phyloP scores from a whole-genome alignment of 2,329 filamentous ascomycete genomes.

The Coniochaeta ligniaria region DNA sequence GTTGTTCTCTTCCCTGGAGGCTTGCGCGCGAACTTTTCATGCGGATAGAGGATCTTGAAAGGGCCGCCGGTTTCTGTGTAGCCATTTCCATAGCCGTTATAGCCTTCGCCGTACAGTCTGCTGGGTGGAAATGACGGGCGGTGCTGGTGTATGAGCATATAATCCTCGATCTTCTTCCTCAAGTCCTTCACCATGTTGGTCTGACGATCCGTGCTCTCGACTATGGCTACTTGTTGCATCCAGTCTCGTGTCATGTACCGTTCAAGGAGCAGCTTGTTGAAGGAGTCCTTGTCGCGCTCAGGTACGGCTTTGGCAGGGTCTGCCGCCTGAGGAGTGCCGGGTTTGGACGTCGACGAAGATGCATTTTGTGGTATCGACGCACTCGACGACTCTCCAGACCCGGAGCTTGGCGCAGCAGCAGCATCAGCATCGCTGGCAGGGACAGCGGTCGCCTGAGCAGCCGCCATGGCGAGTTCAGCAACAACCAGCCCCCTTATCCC shows the following conservation, averaged over 20 bases:
- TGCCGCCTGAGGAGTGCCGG: conserved; percentile 8
- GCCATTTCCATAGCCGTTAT: conserved; percentile 83
- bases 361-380: conserved; percentile 3
- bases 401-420: background rate
- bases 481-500: background rate
- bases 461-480: conserved; percentile 1
- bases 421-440: background rate
- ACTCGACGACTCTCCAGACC: background rate
- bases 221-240: conserved; percentile 45
- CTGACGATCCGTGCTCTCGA: conserved; percentile 29
- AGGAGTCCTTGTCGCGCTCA: conserved; percentile 46
- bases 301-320: conserved; percentile 4
- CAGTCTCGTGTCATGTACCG: conserved; percentile 47
- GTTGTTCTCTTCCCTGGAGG: conserved; percentile 67
- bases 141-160: conserved; percentile 53
- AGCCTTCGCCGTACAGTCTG: conserved; percentile 65
- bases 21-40: conserved; percentile 55
- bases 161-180: conserved; percentile 55
- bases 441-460: background rate
- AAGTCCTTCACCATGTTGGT: conserved; percentile 50
- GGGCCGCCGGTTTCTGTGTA: conserved; percentile 65
- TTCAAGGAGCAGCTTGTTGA: conserved; percentile 45
- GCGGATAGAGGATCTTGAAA: conserved; percentile 71
- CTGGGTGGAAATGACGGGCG: conserved; percentile 48
- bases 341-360: conserved; percentile 13